Evolutionary conservation across 2,329 filamentous ascomycete species (phyloP).

Genomic region (Fonsecaea erecta): DNA sequence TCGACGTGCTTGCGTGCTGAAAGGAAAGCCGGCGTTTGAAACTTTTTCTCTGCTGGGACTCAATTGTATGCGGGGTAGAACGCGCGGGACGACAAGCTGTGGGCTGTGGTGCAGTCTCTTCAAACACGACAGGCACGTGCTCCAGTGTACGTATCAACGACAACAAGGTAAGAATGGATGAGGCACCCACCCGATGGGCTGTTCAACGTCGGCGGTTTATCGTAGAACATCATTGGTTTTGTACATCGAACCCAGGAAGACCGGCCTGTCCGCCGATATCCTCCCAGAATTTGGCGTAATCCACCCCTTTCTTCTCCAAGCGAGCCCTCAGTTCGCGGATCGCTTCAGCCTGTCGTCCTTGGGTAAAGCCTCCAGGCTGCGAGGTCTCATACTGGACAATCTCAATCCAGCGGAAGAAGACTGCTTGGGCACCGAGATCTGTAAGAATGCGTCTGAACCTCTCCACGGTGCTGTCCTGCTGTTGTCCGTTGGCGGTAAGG

Average conservation of each 20-base stretch:
- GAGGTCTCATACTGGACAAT: constrained; percentile 86
- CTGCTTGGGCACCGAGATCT: constrained; percentile 77
- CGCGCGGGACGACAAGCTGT: not conserved
- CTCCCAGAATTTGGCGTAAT: constrained; percentile 80
- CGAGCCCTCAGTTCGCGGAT: constrained; percentile 75
- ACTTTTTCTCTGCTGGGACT: constrained; percentile 7
- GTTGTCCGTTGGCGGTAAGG: constrained; percentile 46
- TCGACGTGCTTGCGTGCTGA: not conserved
- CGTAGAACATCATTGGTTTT: constrained; percentile 1
- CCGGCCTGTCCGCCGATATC: constrained; percentile 68
- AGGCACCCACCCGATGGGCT: not conserved
- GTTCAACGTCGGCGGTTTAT: not conserved
- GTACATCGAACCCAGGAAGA: constrained; percentile 53
- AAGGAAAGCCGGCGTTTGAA: not conserved
- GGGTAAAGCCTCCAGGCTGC: constrained; percentile 76
- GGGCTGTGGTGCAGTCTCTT: no score
- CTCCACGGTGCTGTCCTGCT: constrained; percentile 76
- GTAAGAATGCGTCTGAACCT: constrained; percentile 77
- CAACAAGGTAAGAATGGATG: not conserved
- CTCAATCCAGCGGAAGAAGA: constrained; percentile 94
- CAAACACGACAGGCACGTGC: not conserved
- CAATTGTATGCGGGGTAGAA: constrained; percentile 11
- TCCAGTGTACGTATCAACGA: not conserved
- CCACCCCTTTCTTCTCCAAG: constrained; percentile 74
- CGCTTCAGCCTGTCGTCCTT: constrained; percentile 71